These are phyloP conservation scores for Dothidotthia symphoricarpi DNA, from an alignment of 2,329 filamentous ascomycete species.

Conservation along the genomic window DNA sequence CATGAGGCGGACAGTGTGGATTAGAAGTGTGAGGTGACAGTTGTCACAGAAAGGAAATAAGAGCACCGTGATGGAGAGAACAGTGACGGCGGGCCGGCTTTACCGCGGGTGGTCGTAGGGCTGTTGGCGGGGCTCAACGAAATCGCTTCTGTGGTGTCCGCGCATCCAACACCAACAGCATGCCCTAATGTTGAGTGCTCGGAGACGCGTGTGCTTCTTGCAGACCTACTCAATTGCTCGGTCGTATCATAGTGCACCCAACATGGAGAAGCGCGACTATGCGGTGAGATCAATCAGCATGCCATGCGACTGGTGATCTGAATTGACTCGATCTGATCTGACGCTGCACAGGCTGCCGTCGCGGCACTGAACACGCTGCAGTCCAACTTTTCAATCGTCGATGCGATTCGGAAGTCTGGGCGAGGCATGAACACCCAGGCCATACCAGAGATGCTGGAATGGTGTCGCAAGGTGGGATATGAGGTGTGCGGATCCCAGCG, in stretches of 20 bases:
- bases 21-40: no score
- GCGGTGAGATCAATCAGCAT: conserved; percentile 21
- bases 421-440: conserved; percentile 70
- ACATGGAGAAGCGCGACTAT: conserved; percentile 39
- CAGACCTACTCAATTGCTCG: conserved; percentile 12
- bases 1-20: no score
- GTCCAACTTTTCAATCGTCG: conserved; percentile 74
- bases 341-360: conserved; percentile 61
- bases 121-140: no score
- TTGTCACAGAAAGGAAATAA: no score
- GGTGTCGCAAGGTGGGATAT: conserved; percentile 74
- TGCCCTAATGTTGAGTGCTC: conserved; percentile 35
- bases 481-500: conserved; percentile 53
- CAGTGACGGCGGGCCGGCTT: no score
- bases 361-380: conserved; percentile 72
- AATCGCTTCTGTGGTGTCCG: neutral
- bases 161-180: conserved; percentile 13
- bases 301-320: neutral
- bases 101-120: no score
- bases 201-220: conserved; percentile 18
- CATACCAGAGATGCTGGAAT: conserved; percentile 78
- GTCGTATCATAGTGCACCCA: conserved; percentile 14
- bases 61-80: no score
- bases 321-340: conserved; percentile 9
- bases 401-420: conserved; percentile 74